A percentile compares a stretch with the other conserved stretches of the same genome.
phyloP scores from a whole-genome alignment of 2,329 filamentous ascomycete species.

The Botrytis byssoidea region DNA sequence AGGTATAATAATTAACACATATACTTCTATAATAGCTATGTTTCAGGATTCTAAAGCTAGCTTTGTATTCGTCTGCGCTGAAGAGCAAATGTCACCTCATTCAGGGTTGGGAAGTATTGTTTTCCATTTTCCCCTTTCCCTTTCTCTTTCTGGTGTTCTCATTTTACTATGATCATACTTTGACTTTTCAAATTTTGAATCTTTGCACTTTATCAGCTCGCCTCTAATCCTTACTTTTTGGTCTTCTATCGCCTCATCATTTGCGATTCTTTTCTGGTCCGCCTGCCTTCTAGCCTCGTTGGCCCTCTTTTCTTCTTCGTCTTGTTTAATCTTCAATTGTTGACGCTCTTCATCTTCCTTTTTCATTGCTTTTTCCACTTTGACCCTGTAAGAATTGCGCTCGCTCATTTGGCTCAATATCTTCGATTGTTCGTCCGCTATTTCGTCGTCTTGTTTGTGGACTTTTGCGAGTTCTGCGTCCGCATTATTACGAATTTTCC shows the following conservation, averaged over 20 bases:
- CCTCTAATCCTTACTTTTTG: too few species aligned
- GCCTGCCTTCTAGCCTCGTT: background rate
- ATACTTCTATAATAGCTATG: slow-evolving; percentile 9
- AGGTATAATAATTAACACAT: slow-evolving; percentile 14
- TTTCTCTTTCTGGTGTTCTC: background rate
- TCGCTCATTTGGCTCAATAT: background rate
- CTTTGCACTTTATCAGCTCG: too few species aligned
- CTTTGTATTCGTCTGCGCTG: background rate
- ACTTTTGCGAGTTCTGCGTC: fast-evolving
- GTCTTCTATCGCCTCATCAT: background rate
- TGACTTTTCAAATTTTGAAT: background rate
- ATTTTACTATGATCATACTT: background rate
- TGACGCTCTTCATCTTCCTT: background rate
- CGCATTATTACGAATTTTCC: background rate
- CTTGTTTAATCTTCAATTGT: background rate
- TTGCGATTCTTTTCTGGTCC: background rate
- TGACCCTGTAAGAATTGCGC: background rate
- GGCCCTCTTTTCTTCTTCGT: background rate
- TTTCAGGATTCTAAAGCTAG: too few species aligned
- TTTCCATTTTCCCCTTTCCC: background rate
- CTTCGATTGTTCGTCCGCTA: fast-evolving
- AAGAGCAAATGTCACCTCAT: background rate
- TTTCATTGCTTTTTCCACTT: background rate
- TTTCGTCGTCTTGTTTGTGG: background rate
- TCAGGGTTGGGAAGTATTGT: background rate